Percentiles rank a stretch among this genome's conserved stretches.
phyloP scores from a whole-genome alignment of 2,329 filamentous ascomycete genomes.

The Fusarium citri region DNA sequence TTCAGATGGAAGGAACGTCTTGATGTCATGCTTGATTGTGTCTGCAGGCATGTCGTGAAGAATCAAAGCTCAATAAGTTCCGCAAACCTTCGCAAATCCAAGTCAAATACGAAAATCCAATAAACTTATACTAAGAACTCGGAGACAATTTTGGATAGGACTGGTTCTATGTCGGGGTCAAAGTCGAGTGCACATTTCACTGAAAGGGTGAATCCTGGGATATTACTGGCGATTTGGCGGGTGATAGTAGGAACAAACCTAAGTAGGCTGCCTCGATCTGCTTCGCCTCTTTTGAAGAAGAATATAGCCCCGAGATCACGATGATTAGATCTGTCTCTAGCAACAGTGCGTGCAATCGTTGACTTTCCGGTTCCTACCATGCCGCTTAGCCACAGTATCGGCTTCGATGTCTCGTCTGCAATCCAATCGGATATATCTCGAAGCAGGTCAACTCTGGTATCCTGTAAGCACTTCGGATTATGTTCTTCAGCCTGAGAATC shows the following conservation, averaged over 20 bases:
- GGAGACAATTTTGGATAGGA: constrained; percentile 22
- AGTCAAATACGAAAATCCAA: constrained; percentile 54
- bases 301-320: constrained; percentile 51
- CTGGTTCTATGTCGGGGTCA: neutral
- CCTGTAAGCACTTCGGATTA: constrained; percentile 46
- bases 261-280: rapidly evolving
- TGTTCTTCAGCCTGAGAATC: constrained; percentile 52
- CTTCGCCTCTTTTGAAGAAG: constrained; percentile 57
- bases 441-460: constrained; percentile 42
- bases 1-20: rapidly evolving
- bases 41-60: constrained; percentile 52
- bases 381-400: neutral
- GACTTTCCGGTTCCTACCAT: constrained; percentile 10
- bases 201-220: rapidly evolving
- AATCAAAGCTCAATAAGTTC: constrained; percentile 37
- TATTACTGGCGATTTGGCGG: neutral
- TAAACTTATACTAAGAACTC: constrained; percentile 55
- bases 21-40: constrained; percentile 54
- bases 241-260: neutral
- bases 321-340: rapidly evolving
- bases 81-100: constrained; percentile 49
- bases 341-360: constrained; percentile 55
- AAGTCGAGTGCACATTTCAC: rapidly evolving
- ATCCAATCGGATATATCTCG: neutral
- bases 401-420: neutral